Base-by-base conservation (phyloP, 495 filamentous ascomycete genomes). In the Astrothelium macrocarpum region DNA sequence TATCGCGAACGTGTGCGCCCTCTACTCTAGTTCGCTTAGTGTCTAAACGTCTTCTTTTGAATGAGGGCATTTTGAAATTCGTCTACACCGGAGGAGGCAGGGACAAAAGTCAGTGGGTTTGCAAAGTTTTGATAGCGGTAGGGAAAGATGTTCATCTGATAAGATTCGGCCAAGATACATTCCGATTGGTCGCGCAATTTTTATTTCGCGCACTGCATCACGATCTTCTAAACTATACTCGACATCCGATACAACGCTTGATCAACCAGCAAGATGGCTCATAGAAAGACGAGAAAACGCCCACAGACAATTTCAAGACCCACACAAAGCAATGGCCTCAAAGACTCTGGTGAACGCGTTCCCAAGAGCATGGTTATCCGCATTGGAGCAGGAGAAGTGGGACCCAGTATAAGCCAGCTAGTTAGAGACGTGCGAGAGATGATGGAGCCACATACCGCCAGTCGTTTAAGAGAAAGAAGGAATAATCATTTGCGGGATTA, bases 351-450 rank as follows among this genome's bases (percentile, higher is more conserved):
- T 66, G 75, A 74, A 66, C 83, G 83, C 63, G 81, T 84, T 60
- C 94, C 94, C 18, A 96, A 96, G 80, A 92, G 87, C 70, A 97
- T 99, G 95, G 94, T 99, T 61, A 95, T 99, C 75, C 87, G 94
- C 68, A 91, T 96, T 61, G 94, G 95, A 69, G 94, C 90, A 71
- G 87, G 90, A 67, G 90, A 96, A 71, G 90, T 97, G 34, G 94
- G 94, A 64, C 84, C 90, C 61, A 95, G 89, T 76, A 81, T 99
- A 64, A 93, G 84, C 71, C 92, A 97, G 74, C 78, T 99, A 63
- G 94, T 93, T 3, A 87, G 88, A 67, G 94, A 99, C 78, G 89
- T 97, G 26, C 84, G 94, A 61, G 78, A 79, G 20, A 92, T 97
- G 79, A 95, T 99, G 91, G 91, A 97, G 73, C 94, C 94, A 0